Percentiles rank a stretch among this genome's conserved stretches.
These are phyloP conservation scores for Hyaloraphidium curvatum DNA, from an alignment of 192 early-diverging fungal genomes.

Conservation along the genomic window DNA sequence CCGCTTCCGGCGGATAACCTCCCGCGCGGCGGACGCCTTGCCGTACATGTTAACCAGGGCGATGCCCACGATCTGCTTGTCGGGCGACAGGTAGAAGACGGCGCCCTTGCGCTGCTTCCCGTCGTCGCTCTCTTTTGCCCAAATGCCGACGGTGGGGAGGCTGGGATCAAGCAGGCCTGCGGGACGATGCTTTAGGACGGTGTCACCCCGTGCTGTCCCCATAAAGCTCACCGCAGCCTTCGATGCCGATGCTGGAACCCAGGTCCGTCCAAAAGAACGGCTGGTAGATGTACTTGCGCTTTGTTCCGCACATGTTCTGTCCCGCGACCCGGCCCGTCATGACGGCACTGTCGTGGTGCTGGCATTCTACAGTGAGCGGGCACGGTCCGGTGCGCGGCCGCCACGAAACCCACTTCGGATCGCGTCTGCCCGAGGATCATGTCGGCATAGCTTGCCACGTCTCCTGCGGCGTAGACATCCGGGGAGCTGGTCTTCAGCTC, in stretches of 20 bases:
- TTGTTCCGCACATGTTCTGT: conserved; percentile 31
- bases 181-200: too few relatives aligned
- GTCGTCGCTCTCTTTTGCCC: conserved; percentile 12
- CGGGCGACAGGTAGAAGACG: conserved; percentile 28
- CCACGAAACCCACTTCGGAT: too few relatives aligned
- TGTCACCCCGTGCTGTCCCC: too few relatives aligned
- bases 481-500: conserved; percentile 6
- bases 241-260: too few relatives aligned
- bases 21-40: too few relatives aligned
- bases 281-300: conserved; percentile 3
- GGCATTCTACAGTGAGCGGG: too few relatives aligned
- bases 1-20: too few relatives aligned
- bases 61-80: conserved; percentile 19
- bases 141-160: conserved; percentile 36
- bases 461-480: conserved; percentile 43
- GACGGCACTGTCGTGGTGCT: conserved; percentile 46
- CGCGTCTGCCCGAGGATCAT: too few relatives aligned
- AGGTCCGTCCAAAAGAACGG: conserved; percentile 14
- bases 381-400: too few relatives aligned
- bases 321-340: conserved; percentile 37
- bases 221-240: too few relatives aligned
- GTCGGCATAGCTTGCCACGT: too few relatives aligned
- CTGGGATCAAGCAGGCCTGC: conserved; percentile 35
- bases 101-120: conserved; percentile 13
- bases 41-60: conserved; percentile 40